phyloP scores from a whole-genome alignment of 192 early-diverging fungal species.

The Podila minutissima region DNA sequence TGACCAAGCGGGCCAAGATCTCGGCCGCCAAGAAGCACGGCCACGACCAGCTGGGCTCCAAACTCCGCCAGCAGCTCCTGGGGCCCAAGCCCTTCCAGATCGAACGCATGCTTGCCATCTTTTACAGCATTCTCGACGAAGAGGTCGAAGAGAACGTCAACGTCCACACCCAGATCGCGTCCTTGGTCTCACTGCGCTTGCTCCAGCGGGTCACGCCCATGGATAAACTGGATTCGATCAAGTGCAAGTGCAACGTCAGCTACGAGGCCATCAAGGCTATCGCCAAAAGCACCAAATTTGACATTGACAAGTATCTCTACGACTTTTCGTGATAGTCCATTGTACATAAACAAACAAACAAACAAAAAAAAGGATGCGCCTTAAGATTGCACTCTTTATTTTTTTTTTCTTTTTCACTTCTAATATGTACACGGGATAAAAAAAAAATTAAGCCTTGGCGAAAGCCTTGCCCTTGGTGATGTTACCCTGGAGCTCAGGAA shows the following conservation, averaged over 20 bases:
- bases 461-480: slow-evolving; percentile 90
- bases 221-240: slow-evolving; percentile 84
- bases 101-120: slow-evolving; percentile 98
- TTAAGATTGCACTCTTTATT: not conserved
- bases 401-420: slow-evolving; percentile 13
- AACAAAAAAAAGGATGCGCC: no score
- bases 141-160: slow-evolving; percentile 79
- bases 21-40: slow-evolving; percentile 43
- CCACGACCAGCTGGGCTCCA: slow-evolving; percentile 32
- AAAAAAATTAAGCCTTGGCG: slow-evolving; percentile 42
- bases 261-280: slow-evolving; percentile 81
- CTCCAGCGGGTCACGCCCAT: slow-evolving; percentile 75
- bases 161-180: slow-evolving; percentile 82
- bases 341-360: no score
- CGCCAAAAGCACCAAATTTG: slow-evolving; percentile 83
- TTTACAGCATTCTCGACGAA: slow-evolving; percentile 87
- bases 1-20: slow-evolving; percentile 56
- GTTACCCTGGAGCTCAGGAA: slow-evolving; percentile 89
- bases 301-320: slow-evolving; percentile 84
- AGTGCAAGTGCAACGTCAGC: slow-evolving; percentile 90
- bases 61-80: slow-evolving; percentile 84
- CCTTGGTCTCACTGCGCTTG: slow-evolving; percentile 82
- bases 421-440: not conserved
- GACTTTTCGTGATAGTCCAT: slow-evolving; percentile 60
- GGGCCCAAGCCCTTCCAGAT: slow-evolving; percentile 94